These are phyloP conservation scores for Exidia glandulosa DNA, from an alignment of 768 basidiomycete genomes.

Conservation along the genomic window DNA sequence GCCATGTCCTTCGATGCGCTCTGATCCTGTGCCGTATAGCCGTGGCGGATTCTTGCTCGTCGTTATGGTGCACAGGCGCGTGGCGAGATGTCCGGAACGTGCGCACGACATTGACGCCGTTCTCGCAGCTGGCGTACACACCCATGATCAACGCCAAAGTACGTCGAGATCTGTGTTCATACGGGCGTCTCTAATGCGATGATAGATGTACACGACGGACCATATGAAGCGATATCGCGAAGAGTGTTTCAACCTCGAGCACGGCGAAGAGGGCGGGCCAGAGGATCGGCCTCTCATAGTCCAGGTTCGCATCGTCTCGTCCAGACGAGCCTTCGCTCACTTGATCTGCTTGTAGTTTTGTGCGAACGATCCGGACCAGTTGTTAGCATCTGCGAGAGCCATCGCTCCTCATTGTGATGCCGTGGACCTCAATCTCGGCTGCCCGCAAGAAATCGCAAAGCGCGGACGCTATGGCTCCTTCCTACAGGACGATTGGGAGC, in stretches of 20 bases:
- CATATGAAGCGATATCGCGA: slow-evolving; percentile 44
- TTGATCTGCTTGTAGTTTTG: slow-evolving; percentile 47
- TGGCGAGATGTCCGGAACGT: not conserved
- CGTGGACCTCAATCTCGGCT: slow-evolving; percentile 87
- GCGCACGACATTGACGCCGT: slow-evolving; percentile 1
- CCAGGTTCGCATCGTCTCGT: slow-evolving; percentile 31
- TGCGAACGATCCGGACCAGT: slow-evolving; percentile 72
- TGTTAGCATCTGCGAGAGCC: slow-evolving; percentile 65
- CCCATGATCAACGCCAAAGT: slow-evolving; percentile 98
- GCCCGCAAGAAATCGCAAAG: slow-evolving; percentile 91
- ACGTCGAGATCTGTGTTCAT: slow-evolving; percentile 5
- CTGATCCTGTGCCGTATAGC: slow-evolving; percentile 32
- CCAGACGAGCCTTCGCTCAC: not conserved
- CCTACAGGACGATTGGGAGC: slow-evolving; percentile 90
- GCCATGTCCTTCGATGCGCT: slow-evolving; percentile 10
- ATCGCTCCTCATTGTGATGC: slow-evolving; percentile 81
- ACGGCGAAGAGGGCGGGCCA: slow-evolving; percentile 73
- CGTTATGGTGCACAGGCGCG: slow-evolving; percentile 71
- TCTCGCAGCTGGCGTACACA: slow-evolving; percentile 68
- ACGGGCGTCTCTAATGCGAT: slow-evolving; percentile 8
- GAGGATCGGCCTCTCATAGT: slow-evolving; percentile 78
- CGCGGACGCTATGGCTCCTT: slow-evolving; percentile 82
- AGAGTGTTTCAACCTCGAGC: slow-evolving; percentile 53
- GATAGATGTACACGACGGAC: slow-evolving; percentile 54
- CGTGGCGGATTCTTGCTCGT: slow-evolving; percentile 79